Conservation (phyloP, 1,284 basidiomycete species). For the Limonomyces culmigenus region DNA sequence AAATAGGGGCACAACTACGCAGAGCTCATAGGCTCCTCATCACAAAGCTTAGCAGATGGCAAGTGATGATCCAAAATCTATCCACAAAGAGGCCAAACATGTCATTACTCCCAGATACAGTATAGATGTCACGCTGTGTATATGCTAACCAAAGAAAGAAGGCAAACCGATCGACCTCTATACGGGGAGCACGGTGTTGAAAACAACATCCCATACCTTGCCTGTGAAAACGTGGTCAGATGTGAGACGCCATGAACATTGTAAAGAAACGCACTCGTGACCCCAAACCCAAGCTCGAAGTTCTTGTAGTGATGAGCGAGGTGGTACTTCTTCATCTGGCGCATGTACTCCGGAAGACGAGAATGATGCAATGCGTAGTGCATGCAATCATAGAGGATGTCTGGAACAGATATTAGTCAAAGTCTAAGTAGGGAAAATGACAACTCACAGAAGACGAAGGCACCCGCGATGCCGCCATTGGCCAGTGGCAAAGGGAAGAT, state of each 20-base stretch:
- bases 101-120: too few species aligned
- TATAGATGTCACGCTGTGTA: too few species aligned
- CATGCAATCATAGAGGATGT: constrained; percentile 82
- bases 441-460: constrained; percentile 79
- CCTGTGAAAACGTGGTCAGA: constrained; percentile 19
- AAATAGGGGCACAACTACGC: too few species aligned
- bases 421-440: constrained; percentile 4
- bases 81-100: too few species aligned
- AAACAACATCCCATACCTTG: constrained; percentile 92
- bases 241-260: constrained; percentile 1
- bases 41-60: too few species aligned
- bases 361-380: constrained; percentile 84
- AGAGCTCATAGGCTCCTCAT: too few species aligned
- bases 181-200: constrained; percentile 66
- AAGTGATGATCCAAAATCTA: too few species aligned
- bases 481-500: constrained; percentile 78
- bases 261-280: constrained; percentile 47
- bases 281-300: constrained; percentile 96
- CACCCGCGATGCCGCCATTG: constrained; percentile 86
- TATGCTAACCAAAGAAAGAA: too few species aligned
- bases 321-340: constrained; percentile 93
- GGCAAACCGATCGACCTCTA: constrained; percentile 17
- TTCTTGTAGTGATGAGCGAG: constrained; percentile 99
- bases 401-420: constrained; percentile 20
- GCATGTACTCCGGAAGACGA: constrained; percentile 76